These are phyloP conservation scores for Fusarium tjaetaba DNA, from an alignment of 2,329 filamentous ascomycete genomes.

Conservation along the genomic window DNA sequence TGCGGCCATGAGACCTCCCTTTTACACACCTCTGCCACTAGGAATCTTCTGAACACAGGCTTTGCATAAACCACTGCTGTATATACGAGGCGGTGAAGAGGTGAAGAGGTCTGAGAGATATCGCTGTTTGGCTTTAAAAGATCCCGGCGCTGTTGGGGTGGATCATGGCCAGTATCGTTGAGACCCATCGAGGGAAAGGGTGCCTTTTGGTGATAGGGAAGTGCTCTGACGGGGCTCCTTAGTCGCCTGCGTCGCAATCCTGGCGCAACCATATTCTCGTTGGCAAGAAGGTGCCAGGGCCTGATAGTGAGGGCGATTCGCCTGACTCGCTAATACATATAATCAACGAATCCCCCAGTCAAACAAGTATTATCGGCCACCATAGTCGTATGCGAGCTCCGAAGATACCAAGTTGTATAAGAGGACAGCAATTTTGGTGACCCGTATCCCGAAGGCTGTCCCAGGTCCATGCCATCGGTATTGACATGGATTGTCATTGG, in stretches of 20 bases:
- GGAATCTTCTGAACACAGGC: conserved; percentile 20
- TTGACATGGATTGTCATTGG: conserved; percentile 32
- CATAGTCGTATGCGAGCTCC: background rate
- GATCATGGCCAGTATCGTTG: conserved; percentile 34
- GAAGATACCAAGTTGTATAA: conserved; percentile 8
- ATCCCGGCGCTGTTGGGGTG: conserved; percentile 34
- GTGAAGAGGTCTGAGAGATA: conserved; percentile 37
- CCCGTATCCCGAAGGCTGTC: conserved; percentile 29
- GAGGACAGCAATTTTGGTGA: conserved; percentile 18
- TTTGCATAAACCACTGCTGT: conserved; percentile 40
- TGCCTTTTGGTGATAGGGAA: conserved; percentile 22
- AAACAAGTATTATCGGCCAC: background rate
- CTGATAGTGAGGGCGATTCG: conserved; percentile 5
- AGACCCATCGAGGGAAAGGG: conserved; percentile 18
- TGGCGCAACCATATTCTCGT: conserved; percentile 14
- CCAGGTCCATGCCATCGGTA: conserved; percentile 47
- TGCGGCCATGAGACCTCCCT: conserved; percentile 39
- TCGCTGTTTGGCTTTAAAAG: conserved; percentile 35
- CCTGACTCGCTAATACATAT: conserved; percentile 8
- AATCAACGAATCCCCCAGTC: conserved; percentile 1
- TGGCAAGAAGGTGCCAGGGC: background rate
- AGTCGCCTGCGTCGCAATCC: conserved; percentile 13
- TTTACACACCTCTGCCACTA: conserved; percentile 36
- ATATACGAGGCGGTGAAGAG: conserved; percentile 43
- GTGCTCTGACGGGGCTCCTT: conserved; percentile 22